A percentile compares a stretch with the other conserved stretches of the same genome.
Conservation (phyloP, 2,329 filamentous ascomycete species). For the Xylaria sp. region DNA sequence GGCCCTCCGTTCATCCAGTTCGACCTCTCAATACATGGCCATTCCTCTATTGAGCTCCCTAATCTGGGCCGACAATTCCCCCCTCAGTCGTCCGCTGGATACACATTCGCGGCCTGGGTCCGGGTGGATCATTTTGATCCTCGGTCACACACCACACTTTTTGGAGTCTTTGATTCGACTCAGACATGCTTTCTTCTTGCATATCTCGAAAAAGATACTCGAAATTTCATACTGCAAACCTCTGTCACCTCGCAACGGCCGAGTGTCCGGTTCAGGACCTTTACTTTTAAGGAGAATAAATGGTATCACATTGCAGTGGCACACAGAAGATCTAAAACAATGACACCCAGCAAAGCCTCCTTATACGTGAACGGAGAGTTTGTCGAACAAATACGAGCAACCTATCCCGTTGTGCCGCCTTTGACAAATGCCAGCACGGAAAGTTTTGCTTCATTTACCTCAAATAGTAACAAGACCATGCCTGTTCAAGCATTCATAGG, state of each 20-base stretch:
- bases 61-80: slow-evolving; percentile 87
- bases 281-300: slow-evolving; percentile 70
- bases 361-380: slow-evolving; percentile 94
- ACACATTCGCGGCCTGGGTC: slow-evolving; percentile 89
- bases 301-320: slow-evolving; percentile 97
- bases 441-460: slow-evolving; percentile 71
- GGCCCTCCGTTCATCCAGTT: slow-evolving; percentile 89
- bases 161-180: slow-evolving; percentile 88
- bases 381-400: slow-evolving; percentile 85
- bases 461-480: slow-evolving; percentile 57
- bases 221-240: slow-evolving; percentile 93
- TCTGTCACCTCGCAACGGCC: slow-evolving; percentile 84
- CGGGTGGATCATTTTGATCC: slow-evolving; percentile 85
- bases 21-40: slow-evolving; percentile 85
- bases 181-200: slow-evolving; percentile 93
- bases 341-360: slow-evolving; percentile 77
- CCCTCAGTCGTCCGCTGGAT: slow-evolving; percentile 76
- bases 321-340: slow-evolving; percentile 76
- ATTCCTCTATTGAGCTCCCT: slow-evolving; percentile 85
- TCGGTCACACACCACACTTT: slow-evolving; percentile 87
- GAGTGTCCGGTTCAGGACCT: slow-evolving; percentile 90
- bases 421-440: slow-evolving; percentile 64
- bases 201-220: slow-evolving; percentile 91
- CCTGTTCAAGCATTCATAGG: slow-evolving; percentile 91
- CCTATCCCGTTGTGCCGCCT: slow-evolving; percentile 79